These are phyloP conservation scores for Phragmites australis DNA, from an alignment of 176 grass and related monocot genomes.

Conservation along the genomic window DNA sequence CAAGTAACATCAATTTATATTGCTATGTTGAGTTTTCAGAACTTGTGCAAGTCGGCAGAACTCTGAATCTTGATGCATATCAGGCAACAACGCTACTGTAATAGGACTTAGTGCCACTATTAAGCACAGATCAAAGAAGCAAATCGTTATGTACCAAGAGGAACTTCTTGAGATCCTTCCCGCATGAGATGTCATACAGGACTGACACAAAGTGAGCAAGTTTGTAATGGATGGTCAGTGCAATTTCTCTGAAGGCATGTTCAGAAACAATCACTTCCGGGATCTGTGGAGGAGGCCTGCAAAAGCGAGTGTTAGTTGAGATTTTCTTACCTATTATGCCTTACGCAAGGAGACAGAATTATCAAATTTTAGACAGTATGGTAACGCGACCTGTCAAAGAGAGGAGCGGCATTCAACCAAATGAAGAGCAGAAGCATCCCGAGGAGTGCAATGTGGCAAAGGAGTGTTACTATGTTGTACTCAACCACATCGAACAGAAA, in stretches of 20 bases:
- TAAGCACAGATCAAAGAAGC: not conserved
- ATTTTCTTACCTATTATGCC: not conserved
- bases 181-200: conserved; percentile 69
- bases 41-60: not conserved
- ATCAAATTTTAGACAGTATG: not conserved
- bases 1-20: not conserved
- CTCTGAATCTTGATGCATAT: not conserved
- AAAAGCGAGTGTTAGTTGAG: not conserved
- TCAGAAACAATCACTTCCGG: conserved; percentile 68
- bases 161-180: conserved; percentile 82
- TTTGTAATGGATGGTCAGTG: conserved; percentile 52
- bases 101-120: not conserved
- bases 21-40: not conserved
- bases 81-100: not conserved
- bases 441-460: conserved; percentile 70
- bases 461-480: conserved; percentile 70
- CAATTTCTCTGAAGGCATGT: conserved; percentile 58
- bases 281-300: conserved; percentile 53
- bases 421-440: conserved; percentile 74
- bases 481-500: conserved; percentile 81
- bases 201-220: conserved; percentile 35
- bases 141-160: conserved; percentile 52
- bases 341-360: not conserved
- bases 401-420: conserved; percentile 52
- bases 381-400: conserved; percentile 56